Conservation (phyloP, 306 rosid genomes). For the Trichosanthes cucumerina region DNA sequence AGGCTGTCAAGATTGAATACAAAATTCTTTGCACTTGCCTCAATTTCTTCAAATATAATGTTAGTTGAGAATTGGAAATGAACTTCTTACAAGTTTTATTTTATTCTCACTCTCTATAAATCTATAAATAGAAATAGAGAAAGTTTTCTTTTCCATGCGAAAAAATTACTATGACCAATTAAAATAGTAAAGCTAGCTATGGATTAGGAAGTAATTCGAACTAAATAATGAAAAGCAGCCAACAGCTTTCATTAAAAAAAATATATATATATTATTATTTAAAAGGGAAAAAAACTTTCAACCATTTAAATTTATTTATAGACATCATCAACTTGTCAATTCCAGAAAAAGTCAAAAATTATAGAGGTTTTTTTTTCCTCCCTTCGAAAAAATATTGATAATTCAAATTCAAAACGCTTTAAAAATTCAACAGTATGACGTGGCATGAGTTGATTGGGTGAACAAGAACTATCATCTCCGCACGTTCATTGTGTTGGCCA, state of each 20-base stretch:
- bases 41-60: neutral
- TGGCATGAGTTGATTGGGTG: neutral
- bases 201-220: neutral
- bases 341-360: neutral
- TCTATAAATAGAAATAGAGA: neutral
- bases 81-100: neutral
- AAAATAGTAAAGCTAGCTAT: neutral
- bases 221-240: neutral
- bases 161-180: neutral
- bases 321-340: neutral
- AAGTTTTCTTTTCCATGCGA: neutral
- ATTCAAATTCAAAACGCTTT: neutral
- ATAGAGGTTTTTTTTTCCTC: neutral
- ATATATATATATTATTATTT: too few species aligned
- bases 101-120: neutral
- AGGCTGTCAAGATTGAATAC: neutral
- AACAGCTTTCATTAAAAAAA: neutral
- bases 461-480: neutral
- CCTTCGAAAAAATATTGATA: neutral
- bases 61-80: neutral
- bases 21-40: neutral
- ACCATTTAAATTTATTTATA: neutral
- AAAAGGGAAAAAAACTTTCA: neutral
- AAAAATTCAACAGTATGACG: neutral
- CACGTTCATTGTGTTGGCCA: constrained; percentile 10